phyloP scores from a whole-genome alignment of 495 filamentous ascomycete species.

The Terfezia boudieri region DNA sequence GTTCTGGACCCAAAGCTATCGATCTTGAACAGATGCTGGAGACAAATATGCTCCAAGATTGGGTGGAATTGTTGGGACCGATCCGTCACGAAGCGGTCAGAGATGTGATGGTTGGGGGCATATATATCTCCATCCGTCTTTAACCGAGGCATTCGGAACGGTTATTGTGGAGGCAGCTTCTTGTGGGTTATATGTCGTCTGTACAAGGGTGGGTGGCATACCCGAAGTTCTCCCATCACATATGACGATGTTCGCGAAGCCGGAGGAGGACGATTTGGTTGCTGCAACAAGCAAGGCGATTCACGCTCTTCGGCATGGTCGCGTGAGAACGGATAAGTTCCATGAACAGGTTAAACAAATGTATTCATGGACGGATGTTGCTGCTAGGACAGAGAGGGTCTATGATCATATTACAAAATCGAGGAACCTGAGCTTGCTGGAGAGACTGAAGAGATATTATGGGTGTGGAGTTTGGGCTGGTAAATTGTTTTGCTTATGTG shows the following conservation, averaged over 20 bases:
- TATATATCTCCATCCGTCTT: constrained; percentile 82
- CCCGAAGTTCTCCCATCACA: constrained; percentile 82
- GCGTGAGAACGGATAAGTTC: constrained; percentile 76
- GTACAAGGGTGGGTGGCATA: constrained; percentile 87
- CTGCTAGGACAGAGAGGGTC: constrained; percentile 74
- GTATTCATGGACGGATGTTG: constrained; percentile 96
- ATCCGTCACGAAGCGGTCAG: constrained; percentile 90
- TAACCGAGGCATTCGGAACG: constrained; percentile 94
- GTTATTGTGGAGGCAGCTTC: constrained; percentile 92
- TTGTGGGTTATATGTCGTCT: constrained; percentile 89
- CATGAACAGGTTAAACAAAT: constrained; percentile 92
- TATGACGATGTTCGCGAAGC: constrained; percentile 86
- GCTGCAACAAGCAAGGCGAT: constrained; percentile 65
- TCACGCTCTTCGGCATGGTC: constrained; percentile 51
- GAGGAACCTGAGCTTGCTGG: constrained; percentile 45
- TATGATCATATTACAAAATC: constrained; percentile 58
- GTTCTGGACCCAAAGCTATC: constrained; percentile 86
- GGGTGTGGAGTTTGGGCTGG: constrained; percentile 99
- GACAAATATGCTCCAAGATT: constrained; percentile 81
- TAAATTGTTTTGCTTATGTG: constrained; percentile 86
- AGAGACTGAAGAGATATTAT: constrained; percentile 85
- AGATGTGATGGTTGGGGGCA: constrained; percentile 97
- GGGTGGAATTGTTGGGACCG: constrained; percentile 74
- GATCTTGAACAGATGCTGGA: constrained; percentile 97
- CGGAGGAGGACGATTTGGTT: constrained; percentile 81